Evolutionary conservation across 2,329 filamentous ascomycete genomes (phyloP), one percentile per base, ranked within the genome.

Genomic region (Colletotrichum viniferum): DNA sequence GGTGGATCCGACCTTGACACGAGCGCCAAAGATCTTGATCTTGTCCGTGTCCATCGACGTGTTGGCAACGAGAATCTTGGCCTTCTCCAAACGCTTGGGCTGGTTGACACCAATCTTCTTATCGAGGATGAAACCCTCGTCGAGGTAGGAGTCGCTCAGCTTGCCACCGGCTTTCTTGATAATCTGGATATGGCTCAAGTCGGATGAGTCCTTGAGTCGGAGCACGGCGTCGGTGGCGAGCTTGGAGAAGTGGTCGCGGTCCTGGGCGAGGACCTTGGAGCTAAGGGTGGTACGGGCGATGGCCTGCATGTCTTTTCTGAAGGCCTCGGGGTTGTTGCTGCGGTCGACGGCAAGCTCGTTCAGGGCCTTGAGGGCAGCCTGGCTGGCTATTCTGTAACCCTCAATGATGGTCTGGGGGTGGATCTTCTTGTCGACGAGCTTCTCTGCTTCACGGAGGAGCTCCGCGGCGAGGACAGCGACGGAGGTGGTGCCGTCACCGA

Each of bases 1-100:
- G 4, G 97, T 99, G 36, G 95, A 96, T 79, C 95, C 94, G 76
- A 99, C 97, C 91, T 98, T 98, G 81, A 99, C 95, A 75, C 96
- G 92, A 18, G 97, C 97, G 78, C 97, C 97, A 81, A 99, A 99
- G 81, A 99, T 98, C 91, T 99, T 99, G 88, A 99, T 95, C 90
- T 99, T 99, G 88, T 99, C 97, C 43, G 97, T 99, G 86, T 99
- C 97, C 97, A 99, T 99, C 14, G 96, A 94, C 12, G 97, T 99
- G 88, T 99, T 99, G 78, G 97, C 97, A 26, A 99, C 95, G 72
- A 99, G 87, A 79, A 99, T 99, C 89, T 98, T 99, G 79, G 96
- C 97, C 85, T 99, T 98, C 85, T 98, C 96, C 81, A 99, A 89
- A 74, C 96, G 91, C 90, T 98, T 98, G 70, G 97, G 97, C 86